Evolutionary conservation across 2,329 filamentous ascomycete species (phyloP).

Genomic region (Fusarium armeniacum): DNA sequence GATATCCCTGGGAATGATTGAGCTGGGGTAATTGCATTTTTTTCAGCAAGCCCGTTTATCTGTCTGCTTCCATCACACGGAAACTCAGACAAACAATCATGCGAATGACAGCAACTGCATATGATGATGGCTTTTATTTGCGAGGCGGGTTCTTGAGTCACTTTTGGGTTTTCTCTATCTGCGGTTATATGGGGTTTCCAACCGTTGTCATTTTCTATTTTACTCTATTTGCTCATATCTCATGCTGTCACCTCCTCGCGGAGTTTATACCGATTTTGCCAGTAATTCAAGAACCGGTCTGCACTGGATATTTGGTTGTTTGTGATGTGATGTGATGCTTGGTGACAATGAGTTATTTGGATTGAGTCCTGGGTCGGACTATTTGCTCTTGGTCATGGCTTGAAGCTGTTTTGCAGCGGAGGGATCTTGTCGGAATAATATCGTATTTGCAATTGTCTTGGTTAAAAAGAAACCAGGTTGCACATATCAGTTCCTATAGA

Average conservation of each 20-base stretch:
- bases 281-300: slow-evolving; percentile 50
- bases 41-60: slow-evolving; percentile 23
- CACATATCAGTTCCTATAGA: too few relatives aligned
- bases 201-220: slow-evolving; percentile 39
- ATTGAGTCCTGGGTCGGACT: too few relatives aligned
- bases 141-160: slow-evolving; percentile 52
- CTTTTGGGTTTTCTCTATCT: slow-evolving; percentile 46
- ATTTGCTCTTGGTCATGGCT: too few relatives aligned
- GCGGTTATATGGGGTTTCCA: slow-evolving; percentile 35
- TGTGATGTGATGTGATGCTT: background rate
- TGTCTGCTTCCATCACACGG: slow-evolving; percentile 19
- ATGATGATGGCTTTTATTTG: slow-evolving; percentile 49
- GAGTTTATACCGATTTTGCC: slow-evolving; percentile 49
- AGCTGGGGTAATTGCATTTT: slow-evolving; percentile 28
- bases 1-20: slow-evolving; percentile 43
- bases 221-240: slow-evolving; percentile 44
- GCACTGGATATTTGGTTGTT: slow-evolving; percentile 18
- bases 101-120: slow-evolving; percentile 36
- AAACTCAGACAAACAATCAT: slow-evolving; percentile 25
- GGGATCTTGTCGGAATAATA: too few relatives aligned
- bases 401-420: too few relatives aligned
- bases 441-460: too few relatives aligned
- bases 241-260: slow-evolving; percentile 46
- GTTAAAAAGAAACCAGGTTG: too few relatives aligned
- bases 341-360: too few relatives aligned